phyloP scores from a whole-genome alignment of 1,284 basidiomycete species.

The Phellinidium pouzarii region DNA sequence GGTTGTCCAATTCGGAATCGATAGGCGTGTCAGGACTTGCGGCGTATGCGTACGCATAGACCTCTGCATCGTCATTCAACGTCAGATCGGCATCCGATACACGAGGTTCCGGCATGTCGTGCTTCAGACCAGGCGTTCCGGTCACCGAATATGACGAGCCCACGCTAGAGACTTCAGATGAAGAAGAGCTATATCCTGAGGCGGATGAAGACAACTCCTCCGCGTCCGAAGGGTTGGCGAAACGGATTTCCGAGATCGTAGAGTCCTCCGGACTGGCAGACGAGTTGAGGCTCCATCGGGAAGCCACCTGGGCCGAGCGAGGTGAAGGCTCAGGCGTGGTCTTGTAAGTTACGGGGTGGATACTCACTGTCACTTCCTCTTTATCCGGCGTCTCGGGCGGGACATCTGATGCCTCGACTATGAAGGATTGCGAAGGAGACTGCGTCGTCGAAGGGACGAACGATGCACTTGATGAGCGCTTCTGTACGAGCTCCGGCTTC shows the following conservation, averaged over 20 bases:
- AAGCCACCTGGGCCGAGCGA: neutral
- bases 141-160: slow-evolving; percentile 14
- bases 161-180: slow-evolving; percentile 11
- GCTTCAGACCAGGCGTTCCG: slow-evolving; percentile 10
- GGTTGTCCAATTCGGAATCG: slow-evolving; percentile 2
- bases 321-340: neutral
- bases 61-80: slow-evolving; percentile 12
- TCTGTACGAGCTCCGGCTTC: neutral
- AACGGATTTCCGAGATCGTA: slow-evolving; percentile 15
- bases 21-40: slow-evolving; percentile 7
- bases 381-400: slow-evolving; percentile 14
- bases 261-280: slow-evolving; percentile 14
- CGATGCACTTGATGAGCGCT: slow-evolving; percentile 15
- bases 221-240: slow-evolving; percentile 15
- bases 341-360: slow-evolving; percentile 9
- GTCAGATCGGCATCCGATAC: slow-evolving; percentile 18
- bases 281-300: slow-evolving; percentile 15
- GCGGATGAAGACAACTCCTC: slow-evolving; percentile 12
- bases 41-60: slow-evolving; percentile 11
- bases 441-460: slow-evolving; percentile 12
- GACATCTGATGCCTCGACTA: slow-evolving; percentile 12
- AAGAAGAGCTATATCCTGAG: slow-evolving; percentile 12
- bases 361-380: slow-evolving; percentile 9
- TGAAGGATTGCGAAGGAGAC: slow-evolving; percentile 15
- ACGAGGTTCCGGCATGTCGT: slow-evolving; percentile 9